Evolutionary conservation across 2,329 filamentous ascomycete genomes (phyloP).

Genomic region (Calonectria montana): DNA sequence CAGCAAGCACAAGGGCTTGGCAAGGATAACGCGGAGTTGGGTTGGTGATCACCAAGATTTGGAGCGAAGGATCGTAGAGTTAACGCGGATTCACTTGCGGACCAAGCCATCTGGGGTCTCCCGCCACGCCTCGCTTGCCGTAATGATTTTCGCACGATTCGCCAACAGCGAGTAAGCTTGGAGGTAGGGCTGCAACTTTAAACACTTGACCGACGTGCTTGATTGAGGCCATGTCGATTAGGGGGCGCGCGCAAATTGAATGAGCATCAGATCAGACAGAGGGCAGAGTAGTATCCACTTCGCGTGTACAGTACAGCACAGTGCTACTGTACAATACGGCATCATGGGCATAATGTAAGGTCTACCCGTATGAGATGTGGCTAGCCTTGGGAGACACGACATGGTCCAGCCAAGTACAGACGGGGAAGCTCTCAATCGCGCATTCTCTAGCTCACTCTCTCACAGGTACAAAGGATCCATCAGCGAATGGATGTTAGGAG

Average conservation of each 20-base stretch:
- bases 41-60: not conserved
- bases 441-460: not conserved
- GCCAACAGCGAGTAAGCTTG: constrained; percentile 2
- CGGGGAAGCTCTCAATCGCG: not conserved
- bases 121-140: constrained; percentile 5
- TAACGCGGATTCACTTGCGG: constrained; percentile 14
- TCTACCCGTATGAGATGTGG: not conserved
- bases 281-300: not conserved
- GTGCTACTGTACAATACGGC: not conserved
- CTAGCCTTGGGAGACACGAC: constrained; percentile 1
- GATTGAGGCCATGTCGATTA: not conserved
- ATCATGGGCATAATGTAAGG: not conserved
- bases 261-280: not conserved
- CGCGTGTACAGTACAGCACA: not conserved
- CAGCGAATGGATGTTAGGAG: not conserved
- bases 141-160: constrained; percentile 6
- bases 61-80: constrained; percentile 14
- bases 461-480: not conserved
- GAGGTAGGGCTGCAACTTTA: constrained; percentile 13
- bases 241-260: not conserved
- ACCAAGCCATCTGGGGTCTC: constrained; percentile 8
- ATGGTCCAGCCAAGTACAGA: constrained; percentile 3
- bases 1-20: not conserved
- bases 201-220: not conserved
- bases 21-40: not conserved